Base-by-base conservation (phyloP, 2,329 filamentous ascomycete species). In the Salinomyces thailandicus region DNA sequence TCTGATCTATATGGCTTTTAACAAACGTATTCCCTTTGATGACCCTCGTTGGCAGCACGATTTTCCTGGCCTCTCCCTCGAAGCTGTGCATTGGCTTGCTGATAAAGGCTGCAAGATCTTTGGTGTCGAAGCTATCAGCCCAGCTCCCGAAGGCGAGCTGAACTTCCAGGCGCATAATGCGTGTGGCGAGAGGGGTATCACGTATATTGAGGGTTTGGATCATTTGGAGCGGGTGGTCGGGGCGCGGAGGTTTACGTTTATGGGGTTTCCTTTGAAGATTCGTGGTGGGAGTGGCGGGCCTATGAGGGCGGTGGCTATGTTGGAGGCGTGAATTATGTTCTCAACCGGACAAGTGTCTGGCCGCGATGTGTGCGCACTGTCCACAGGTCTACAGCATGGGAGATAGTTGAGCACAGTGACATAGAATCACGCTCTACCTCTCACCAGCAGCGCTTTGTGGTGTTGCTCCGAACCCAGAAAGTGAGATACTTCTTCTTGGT, bases 41-140 rank as follows among this genome's bases (percentile, higher is more conserved):
- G 47, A 52, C 27, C 47, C 47, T n/a, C 39, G 48, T 11, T 51
- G 50, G 50, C 50, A 51, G 39, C 50, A 52, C 31, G 48, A 50
- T 17, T 52, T 52, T 19, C 50, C 50, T 0, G 50, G 48, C 9
- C 34, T 51, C 13, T 43, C 46, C 12, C 44, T 49, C 3, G 47
- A 49, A 36, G 39, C 44, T 2, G 50, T 52, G 18, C 43, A 49
- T 13, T 51, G 50, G 50, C 43, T 52, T 12, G 50, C 50, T 7
- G 48, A 51, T 24, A 43, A 43, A n/a, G 50, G 50, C 2, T 50
- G 48, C 27, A 45, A 46, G 35, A 50, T 52, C 31, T 52, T 52
- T 35, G 50, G 50, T 7, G 50, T 52, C 4, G 50, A 51, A 37
- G 48, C 50, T 8, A 46, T 52, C 17, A 45, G 41, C 30, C 50